Evolutionary conservation across 2,329 filamentous ascomycete species (phyloP), one percentile per base, ranked within the genome.

Genomic region (Epichloe amarillans): DNA sequence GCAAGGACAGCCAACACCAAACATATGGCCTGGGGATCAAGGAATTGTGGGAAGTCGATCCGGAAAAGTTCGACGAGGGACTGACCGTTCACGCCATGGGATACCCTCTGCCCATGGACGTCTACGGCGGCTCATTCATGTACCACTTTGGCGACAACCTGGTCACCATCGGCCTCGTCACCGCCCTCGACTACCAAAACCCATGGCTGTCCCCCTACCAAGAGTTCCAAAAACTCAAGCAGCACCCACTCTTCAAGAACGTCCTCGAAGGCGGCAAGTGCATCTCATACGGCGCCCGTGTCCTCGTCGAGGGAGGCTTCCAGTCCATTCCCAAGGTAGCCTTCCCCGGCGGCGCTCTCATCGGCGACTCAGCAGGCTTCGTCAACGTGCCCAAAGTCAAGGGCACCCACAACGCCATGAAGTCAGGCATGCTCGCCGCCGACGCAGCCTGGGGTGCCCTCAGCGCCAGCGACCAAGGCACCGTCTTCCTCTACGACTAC

Each of bases 101-200:
- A 19, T 97, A 95, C 62, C 93, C 93, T 19, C 71, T 98, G 43
- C 80, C 88, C 15, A 80, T 76, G 59, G 85, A 97, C 64, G 93
- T 90, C 8, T 98, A 98, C 64, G 93, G 93, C 58, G 93, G 93
- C 57, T 89, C 87, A n/a, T 98, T 89, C 83, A 90, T 98, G 87
- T 98, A 98, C 64, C 93, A 98, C 68, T 98, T 97, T 67, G 93
- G 90, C 38, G 91, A 98, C 60, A 98, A 97, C 68, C 79, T 97
- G 60, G 91, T 98, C 53, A 89, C 83, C 58, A 76, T 98, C 51
- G 93, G 93, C 23, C 75, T 97, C 17, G 93, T 98, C 11, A 86
- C 94, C 38, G 90, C 90, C 23, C 77, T 98, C 50, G 93, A 98
- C 72, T 98, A 98, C 66, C 77, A 87, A 41, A 98, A 98, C 69